Percentiles rank a stretch among this genome's conserved stretches.
These are phyloP conservation scores for Alternaria consortialis DNA, from an alignment of 2,329 filamentous ascomycete species.

Conservation along the genomic window DNA sequence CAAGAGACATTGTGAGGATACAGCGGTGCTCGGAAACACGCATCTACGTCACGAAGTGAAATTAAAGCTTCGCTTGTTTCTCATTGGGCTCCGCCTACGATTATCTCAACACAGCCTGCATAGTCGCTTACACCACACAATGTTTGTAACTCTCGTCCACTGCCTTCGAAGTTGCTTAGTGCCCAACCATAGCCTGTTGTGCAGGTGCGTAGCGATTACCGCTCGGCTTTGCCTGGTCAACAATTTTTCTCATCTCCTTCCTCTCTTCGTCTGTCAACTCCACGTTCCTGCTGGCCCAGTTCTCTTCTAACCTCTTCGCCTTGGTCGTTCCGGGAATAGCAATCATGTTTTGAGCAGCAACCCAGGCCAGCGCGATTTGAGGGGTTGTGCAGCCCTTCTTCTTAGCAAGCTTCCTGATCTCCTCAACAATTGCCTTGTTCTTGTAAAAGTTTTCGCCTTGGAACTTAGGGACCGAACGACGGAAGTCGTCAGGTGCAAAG, in stretches of 20 bases:
- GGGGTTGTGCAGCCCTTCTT: slow-evolving; percentile 63
- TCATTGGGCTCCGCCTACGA: background rate
- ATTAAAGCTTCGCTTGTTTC: background rate
- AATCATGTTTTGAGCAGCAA: slow-evolving; percentile 54
- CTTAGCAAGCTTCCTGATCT: slow-evolving; percentile 36
- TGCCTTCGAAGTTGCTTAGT: slow-evolving; percentile 9
- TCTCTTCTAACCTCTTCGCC: slow-evolving; percentile 29
- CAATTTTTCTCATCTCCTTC: slow-evolving; percentile 28
- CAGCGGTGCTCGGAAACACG: background rate
- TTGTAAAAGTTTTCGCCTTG: slow-evolving; percentile 46
- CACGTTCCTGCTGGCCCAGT: slow-evolving; percentile 30
- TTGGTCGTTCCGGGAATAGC: slow-evolving; percentile 62
- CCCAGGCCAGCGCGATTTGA: slow-evolving; percentile 61
- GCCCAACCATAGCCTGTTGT: slow-evolving; percentile 25
- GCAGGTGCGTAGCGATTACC: slow-evolving; percentile 46
- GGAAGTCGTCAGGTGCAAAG: slow-evolving; percentile 50
- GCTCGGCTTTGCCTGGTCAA: slow-evolving; percentile 52
- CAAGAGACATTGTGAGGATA: background rate
- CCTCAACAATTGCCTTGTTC: slow-evolving; percentile 42
- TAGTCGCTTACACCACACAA: background rate
- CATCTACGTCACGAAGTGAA: background rate
- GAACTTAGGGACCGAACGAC: slow-evolving; percentile 52
- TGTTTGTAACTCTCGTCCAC: background rate
- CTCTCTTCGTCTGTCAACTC: slow-evolving; percentile 34
- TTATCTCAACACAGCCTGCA: background rate